Conservation (phyloP, 2,329 filamentous ascomycete species). For the Aspergillus quadrilineatus region DNA sequence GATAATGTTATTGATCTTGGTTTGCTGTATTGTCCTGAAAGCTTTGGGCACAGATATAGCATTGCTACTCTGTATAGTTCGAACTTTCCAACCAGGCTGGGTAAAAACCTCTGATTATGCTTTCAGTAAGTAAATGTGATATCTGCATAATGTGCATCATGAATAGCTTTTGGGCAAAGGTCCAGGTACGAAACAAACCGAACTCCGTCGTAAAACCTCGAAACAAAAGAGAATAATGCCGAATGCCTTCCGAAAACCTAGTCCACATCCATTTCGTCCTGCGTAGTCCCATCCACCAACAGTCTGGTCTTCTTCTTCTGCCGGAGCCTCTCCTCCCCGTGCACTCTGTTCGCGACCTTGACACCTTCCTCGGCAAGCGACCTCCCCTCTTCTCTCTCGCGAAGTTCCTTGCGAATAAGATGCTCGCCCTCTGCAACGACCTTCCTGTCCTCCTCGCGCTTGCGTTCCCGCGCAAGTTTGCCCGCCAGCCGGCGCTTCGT, state of each 20-base stretch:
- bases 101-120: constrained; percentile 1
- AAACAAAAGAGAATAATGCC: constrained; percentile 10
- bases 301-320: constrained; percentile 47
- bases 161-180: constrained; percentile 8
- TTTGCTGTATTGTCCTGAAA: background rate
- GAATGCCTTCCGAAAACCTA: constrained; percentile 25
- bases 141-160: constrained; percentile 6
- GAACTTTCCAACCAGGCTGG: background rate
- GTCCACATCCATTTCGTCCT: constrained; percentile 51
- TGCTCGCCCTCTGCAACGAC: constrained; percentile 91
- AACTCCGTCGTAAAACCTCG: constrained; percentile 13
- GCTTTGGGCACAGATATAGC: background rate
- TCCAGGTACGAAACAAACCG: constrained; percentile 12
- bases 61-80: background rate
- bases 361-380: constrained; percentile 35
- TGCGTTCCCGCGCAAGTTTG: constrained; percentile 69
- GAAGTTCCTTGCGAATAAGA: constrained; percentile 71
- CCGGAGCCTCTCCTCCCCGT: constrained; percentile 43
- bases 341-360: constrained; percentile 36
- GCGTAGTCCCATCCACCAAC: constrained; percentile 45
- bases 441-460: constrained; percentile 77
- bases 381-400: constrained; percentile 55
- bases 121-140: constrained; percentile 4
- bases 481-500: constrained; percentile 92
- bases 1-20: background rate